A percentile compares a stretch with the other conserved stretches of the same genome.
phyloP scores from a whole-genome alignment of 805 yeast species.

The Monosporozyma unispora region DNA sequence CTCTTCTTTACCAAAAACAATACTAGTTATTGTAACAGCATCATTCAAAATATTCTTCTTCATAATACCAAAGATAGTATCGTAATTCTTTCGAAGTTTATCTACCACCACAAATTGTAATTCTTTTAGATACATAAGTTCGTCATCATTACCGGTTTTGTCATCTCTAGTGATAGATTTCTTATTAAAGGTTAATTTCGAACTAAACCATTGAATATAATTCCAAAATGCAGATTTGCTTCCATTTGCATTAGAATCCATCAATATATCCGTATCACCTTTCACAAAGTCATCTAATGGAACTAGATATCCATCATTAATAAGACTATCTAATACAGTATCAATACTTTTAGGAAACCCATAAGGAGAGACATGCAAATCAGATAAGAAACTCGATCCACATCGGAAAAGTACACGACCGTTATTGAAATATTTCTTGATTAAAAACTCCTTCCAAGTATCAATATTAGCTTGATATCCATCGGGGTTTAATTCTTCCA shows the following conservation, averaged over 20 bases:
- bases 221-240: neutral
- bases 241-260: neutral
- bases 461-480: constrained; percentile 34
- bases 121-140: constrained; percentile 14
- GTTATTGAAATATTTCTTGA: constrained; percentile 7
- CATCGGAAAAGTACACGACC: constrained; percentile 19
- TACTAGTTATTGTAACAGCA: constrained; percentile 18
- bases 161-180: constrained; percentile 11
- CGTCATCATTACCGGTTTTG: constrained; percentile 2
- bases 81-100: constrained; percentile 9
- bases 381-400: constrained; percentile 21
- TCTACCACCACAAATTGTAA: constrained; percentile 11
- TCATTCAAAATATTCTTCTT: constrained; percentile 10
- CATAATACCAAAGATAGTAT: constrained; percentile 8
- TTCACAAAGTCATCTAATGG: constrained; percentile 21
- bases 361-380: constrained; percentile 20
- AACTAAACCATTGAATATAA: constrained; percentile 13
- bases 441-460: constrained; percentile 31
- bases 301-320: constrained; percentile 24
- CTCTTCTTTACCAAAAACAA: constrained; percentile 13
- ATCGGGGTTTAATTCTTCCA: constrained; percentile 33
- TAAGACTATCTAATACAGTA: constrained; percentile 28
- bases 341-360: constrained; percentile 33
- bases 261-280: constrained; percentile 3
- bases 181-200: constrained; percentile 1